phyloP scores from a whole-genome alignment of 805 yeast species.

The Phaffomyces opuntiae region DNA sequence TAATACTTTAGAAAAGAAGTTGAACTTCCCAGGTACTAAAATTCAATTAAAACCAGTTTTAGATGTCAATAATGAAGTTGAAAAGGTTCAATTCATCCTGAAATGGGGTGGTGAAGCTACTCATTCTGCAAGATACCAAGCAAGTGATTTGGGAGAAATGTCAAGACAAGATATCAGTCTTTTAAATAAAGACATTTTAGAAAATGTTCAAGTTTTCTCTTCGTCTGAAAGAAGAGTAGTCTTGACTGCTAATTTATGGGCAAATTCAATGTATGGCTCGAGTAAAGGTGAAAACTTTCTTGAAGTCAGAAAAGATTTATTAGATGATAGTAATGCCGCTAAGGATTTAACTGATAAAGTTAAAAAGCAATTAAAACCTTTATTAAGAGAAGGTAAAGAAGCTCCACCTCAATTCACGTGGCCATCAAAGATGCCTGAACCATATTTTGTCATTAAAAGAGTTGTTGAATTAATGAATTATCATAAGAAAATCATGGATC shows the following conservation, averaged over 20 bases:
- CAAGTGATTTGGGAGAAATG: conserved; percentile 92
- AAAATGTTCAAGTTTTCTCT: conserved; percentile 80
- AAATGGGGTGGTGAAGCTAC: conserved; percentile 99
- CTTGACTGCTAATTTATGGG: conserved; percentile 84
- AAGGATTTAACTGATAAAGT: conserved; percentile 97
- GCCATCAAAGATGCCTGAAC: conserved; percentile 98
- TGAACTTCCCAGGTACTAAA: conserved; percentile 91
- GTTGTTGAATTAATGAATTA: conserved; percentile 95
- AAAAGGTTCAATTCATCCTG: conserved; percentile 89
- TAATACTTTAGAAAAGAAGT: conserved; percentile 80
- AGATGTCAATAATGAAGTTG: conserved; percentile 62
- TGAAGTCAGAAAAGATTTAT: conserved; percentile 77
- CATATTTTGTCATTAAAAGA: conserved; percentile 85
- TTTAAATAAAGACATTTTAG: conserved; percentile 75
- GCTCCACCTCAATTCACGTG: conserved; percentile 98
- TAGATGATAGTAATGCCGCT: conserved; percentile 97
- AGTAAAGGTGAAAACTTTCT: conserved; percentile 72
- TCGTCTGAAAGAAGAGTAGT: conserved; percentile 94
- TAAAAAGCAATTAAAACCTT: conserved; percentile 90
- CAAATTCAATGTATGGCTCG: conserved; percentile 57
- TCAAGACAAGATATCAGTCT: conserved; percentile 85
- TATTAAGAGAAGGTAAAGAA: conserved; percentile 89
- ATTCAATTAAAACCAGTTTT: conserved; percentile 90
- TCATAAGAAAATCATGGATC: conserved; percentile 76
- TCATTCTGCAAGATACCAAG: conserved; percentile 93